Percentiles rank a stretch among this genome's conserved stretches.
Evolutionary conservation across 2,329 filamentous ascomycete genomes (phyloP).

Genomic region (Sporothrix curviconia): DNA sequence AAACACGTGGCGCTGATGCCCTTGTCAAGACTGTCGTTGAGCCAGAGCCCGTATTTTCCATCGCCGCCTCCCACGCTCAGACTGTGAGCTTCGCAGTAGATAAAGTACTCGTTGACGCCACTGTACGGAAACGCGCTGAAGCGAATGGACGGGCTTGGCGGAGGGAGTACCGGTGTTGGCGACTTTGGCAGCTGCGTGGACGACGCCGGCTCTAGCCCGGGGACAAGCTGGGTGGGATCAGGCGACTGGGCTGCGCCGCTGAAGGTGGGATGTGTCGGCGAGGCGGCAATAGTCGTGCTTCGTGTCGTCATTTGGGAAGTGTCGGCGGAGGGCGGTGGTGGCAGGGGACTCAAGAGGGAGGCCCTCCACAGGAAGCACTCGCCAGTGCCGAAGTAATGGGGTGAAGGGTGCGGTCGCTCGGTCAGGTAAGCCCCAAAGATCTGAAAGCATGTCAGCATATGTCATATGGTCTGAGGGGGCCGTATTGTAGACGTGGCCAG

Average conservation of each 20-base stretch:
- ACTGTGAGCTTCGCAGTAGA: constrained; percentile 81
- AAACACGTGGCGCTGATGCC: constrained; percentile 78
- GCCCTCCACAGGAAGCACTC: constrained; percentile 92
- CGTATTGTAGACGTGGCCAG: neutral
- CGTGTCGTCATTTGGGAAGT: constrained; percentile 40
- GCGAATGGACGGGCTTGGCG: constrained; percentile 67
- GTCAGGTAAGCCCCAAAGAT: constrained; percentile 93
- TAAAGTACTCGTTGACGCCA: constrained; percentile 93
- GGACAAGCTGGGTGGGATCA: constrained; percentile 16
- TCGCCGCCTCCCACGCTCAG: constrained; percentile 82
- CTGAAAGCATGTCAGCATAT: constrained; percentile 30
- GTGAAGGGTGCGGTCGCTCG: constrained; percentile 71
- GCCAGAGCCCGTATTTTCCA: constrained; percentile 88
- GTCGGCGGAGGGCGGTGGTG: constrained; percentile 59
- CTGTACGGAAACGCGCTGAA: constrained; percentile 98
- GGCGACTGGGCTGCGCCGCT: neutral
- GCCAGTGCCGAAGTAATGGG: constrained; percentile 90
- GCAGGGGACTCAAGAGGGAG: constrained; percentile 58
- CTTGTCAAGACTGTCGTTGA: constrained; percentile 76
- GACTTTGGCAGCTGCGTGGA: neutral
- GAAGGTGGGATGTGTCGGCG: constrained; percentile 22
- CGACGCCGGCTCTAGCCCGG: constrained; percentile 4
- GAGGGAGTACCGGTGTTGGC: constrained; percentile 28
- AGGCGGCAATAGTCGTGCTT: constrained; percentile 34
- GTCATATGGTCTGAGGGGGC: too few species aligned